A percentile compares a stretch with the other conserved stretches of the same genome.
phyloP scores from a whole-genome alignment of 306 rosid genomes.

The Castanea mollissima region DNA sequence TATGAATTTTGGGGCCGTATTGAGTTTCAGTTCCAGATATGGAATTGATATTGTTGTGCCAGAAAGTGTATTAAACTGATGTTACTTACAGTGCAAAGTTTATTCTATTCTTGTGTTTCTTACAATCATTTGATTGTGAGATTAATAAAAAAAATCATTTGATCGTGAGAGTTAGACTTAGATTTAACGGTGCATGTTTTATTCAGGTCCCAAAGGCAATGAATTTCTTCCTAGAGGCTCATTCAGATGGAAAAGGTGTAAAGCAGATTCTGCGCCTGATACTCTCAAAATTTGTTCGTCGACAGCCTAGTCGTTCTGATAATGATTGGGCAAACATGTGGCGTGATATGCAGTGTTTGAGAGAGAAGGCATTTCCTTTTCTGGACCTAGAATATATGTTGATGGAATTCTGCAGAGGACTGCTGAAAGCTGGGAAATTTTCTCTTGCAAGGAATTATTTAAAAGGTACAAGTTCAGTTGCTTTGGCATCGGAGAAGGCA shows the following conservation, averaged over 20 bases:
- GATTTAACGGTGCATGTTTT: conserved; percentile 15
- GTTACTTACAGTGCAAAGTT: neutral
- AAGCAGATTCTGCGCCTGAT: conserved; percentile 97
- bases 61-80: neutral
- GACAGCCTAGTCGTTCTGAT: conserved; percentile 83
- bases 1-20: neutral
- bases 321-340: conserved; percentile 99
- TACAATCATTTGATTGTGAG: neutral
- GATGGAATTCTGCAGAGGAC: conserved; percentile 92
- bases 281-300: conserved; percentile 89
- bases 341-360: conserved; percentile 89
- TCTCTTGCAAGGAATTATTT: conserved; percentile 94
- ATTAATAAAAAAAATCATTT: neutral
- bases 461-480: conserved; percentile 92
- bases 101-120: neutral
- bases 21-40: neutral
- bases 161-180: neutral
- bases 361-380: conserved; percentile 90
- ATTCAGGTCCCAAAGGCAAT: conserved; percentile 92
- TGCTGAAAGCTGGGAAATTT: conserved; percentile 95
- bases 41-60: conserved; percentile 4
- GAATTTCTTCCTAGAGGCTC: conserved; percentile 70
- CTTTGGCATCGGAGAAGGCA: conserved; percentile 86
- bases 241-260: conserved; percentile 79
- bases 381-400: conserved; percentile 83